Evolutionary conservation across 2,329 filamentous ascomycete species (phyloP).

Genomic region (Sporothrix globosa): DNA sequence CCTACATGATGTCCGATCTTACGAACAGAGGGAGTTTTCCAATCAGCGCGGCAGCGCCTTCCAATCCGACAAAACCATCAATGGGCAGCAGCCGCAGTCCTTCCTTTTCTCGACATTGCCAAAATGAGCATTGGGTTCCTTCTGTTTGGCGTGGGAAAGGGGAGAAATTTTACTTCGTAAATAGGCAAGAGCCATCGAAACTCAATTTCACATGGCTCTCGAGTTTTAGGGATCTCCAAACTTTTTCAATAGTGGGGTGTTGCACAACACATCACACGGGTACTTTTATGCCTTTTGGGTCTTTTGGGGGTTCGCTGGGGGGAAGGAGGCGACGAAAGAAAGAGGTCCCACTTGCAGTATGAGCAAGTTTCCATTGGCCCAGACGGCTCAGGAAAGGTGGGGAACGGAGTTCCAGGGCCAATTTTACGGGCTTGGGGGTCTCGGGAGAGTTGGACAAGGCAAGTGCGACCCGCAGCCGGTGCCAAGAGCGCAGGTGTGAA

Average conservation of each 20-base stretch:
- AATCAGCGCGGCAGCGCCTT: background rate
- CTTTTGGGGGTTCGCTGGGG: background rate
- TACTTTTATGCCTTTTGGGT: background rate
- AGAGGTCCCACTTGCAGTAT: constrained; percentile 25
- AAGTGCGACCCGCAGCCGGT: constrained; percentile 18
- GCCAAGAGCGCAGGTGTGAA: constrained; percentile 2
- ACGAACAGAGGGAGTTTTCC: background rate
- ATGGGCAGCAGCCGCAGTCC: background rate
- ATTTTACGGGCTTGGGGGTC: background rate
- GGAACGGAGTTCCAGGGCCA: background rate
- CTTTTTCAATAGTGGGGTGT: constrained; percentile 12
- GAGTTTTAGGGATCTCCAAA: constrained; percentile 2
- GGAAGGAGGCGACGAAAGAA: background rate
- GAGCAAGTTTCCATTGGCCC: constrained; percentile 38
- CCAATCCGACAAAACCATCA: background rate
- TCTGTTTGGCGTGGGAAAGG: constrained; percentile 12
- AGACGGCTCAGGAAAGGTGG: constrained; percentile 5
- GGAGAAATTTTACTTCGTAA: background rate
- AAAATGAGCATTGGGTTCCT: background rate
- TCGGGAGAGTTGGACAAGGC: background rate
- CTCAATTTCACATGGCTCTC: background rate
- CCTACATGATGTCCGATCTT: background rate
- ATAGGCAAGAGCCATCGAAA: background rate
- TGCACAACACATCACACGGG: constrained; percentile 14
- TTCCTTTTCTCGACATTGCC: background rate